Base-by-base conservation (phyloP, 2,329 filamentous ascomycete genomes). In the Microcera coccophila region DNA sequence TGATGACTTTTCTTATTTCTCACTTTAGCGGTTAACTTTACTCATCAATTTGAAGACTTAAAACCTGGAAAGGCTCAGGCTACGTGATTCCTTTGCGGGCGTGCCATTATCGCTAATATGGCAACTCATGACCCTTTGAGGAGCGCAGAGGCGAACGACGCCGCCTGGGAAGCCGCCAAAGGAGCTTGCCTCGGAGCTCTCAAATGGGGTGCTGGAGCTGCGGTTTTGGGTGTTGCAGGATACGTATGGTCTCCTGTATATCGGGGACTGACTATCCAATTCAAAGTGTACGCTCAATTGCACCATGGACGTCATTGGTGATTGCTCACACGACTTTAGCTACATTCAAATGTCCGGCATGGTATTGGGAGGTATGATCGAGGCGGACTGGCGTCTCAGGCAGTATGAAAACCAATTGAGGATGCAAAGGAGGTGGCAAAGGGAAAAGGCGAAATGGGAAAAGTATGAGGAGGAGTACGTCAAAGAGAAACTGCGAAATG, bases 291-390 rank as follows among this genome's bases (percentile, higher is more conserved):
- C 58, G 79, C 68, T 20, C 35, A 22, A 41, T 43, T 32, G 21
- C 20, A 26, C 7, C 22, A 26, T 7, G 7, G 7, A 7, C 22
- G 22, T 8, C 16, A 28, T 17, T 26, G 15, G 17, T 45, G 22
- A 11, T 17, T 33, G 47, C 42, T 43, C 36, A 42, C 38, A 9
- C 22, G 38, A 39, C 36, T 42, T 22, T 19, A 90, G 87, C 21
- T 91, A 88, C 60, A 71, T 90, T 14, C 85, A 90, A 63, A 88
- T 90, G 84, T 87, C 83, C n/a, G 83, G 81, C 47, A 90, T 90
- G 86, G 82, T 86, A n/a, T 59, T 88, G 24, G 87, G 87, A 33
- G 76, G 81, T 58, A 86, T 87, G 75, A 75, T 90, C 41, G 84
- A 89, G 68, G 87, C 85, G 3, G 87, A 91, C 59, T 67, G 72